A percentile compares a stretch with the other conserved stretches of the same genome.
These are phyloP conservation scores for Talaromyces liani DNA, from an alignment of 495 filamentous ascomycete genomes.

Conservation along the genomic window DNA sequence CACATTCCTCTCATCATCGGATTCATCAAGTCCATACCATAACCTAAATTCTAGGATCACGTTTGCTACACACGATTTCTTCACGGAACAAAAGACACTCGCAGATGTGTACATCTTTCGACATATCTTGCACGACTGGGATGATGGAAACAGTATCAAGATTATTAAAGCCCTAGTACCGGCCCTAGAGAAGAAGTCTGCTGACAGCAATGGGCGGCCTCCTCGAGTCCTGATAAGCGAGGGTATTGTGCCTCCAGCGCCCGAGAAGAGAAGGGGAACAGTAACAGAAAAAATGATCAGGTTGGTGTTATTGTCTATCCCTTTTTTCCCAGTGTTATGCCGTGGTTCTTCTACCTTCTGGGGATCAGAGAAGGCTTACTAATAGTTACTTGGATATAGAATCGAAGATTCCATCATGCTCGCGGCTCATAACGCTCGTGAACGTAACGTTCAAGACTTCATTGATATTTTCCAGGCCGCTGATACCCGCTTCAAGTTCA, in stretches of 20 bases:
- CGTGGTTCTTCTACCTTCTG: neutral
- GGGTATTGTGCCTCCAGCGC: neutral
- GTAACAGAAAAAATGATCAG: neutral
- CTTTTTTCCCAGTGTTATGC: neutral
- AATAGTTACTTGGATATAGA: conserved; percentile 7
- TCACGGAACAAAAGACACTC: conserved; percentile 27
- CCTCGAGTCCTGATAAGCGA: neutral
- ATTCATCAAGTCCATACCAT: conserved; percentile 7
- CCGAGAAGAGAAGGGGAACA: neutral
- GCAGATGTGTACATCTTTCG: conserved; percentile 39
- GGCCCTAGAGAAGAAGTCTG: conserved; percentile 23
- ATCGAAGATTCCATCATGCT: conserved; percentile 23
- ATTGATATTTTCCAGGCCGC: conserved; percentile 16
- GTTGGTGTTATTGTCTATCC: neutral
- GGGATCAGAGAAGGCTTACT: neutral
- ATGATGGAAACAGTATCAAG: conserved; percentile 22
- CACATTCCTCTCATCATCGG: conserved; percentile 7
- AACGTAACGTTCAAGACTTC: conserved; percentile 21
- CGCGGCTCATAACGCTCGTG: conserved; percentile 17
- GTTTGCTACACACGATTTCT: conserved; percentile 36
- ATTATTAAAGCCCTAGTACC: conserved; percentile 42
- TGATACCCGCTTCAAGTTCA: conserved; percentile 14
- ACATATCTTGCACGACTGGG: conserved; percentile 41
- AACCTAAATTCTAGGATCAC: conserved; percentile 33
- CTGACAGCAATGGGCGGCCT: neutral